phyloP scores from a whole-genome alignment of 2,329 filamentous ascomycete species.

The Pseudohalonectria lignicola region DNA sequence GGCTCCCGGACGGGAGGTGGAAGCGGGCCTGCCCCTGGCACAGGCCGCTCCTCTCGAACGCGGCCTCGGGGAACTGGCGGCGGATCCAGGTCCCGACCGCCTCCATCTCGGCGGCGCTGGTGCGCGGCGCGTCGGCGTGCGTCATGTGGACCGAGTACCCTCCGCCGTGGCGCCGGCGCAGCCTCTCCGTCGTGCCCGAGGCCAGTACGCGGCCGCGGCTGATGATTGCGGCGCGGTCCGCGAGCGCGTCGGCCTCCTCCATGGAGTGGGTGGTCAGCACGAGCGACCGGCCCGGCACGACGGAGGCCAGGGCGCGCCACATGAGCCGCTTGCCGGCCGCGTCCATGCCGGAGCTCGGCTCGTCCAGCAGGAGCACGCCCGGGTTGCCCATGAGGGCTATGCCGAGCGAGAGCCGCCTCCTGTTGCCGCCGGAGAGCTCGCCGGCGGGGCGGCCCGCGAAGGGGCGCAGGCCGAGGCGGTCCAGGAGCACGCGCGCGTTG shows the following conservation, averaged over 20 bases:
- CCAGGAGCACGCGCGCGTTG: conserved; percentile 69
- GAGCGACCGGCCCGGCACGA: conserved; percentile 67
- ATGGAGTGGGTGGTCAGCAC: conserved; percentile 87
- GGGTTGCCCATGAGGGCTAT: conserved; percentile 92
- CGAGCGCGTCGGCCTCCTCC: conserved; percentile 88
- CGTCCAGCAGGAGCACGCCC: conserved; percentile 75
- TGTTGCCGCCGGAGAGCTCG: conserved; percentile 80
- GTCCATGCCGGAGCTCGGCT: conserved; percentile 81
- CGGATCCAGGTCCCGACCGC: conserved; percentile 55
- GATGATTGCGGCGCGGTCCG: conserved; percentile 74
- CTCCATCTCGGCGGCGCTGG: conserved; percentile 55
- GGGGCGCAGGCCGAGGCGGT: conserved; percentile 63
- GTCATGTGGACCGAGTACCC: conserved; percentile 75
- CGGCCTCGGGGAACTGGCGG: conserved; percentile 48
- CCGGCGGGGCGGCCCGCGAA: conserved; percentile 67
- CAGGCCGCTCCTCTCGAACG: conserved; percentile 62
- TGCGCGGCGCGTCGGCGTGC: conserved; percentile 62
- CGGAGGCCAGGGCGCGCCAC: conserved; percentile 73
- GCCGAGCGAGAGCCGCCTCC: conserved; percentile 79
- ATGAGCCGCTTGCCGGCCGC: conserved; percentile 84
- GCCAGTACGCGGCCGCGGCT: conserved; percentile 79
- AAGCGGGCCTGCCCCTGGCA: conserved; percentile 28
- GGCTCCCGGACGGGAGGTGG: no score
- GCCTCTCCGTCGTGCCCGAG: conserved; percentile 60
- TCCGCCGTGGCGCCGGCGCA: conserved; percentile 68